Percentiles rank a stretch among this genome's conserved stretches.
phyloP scores from a whole-genome alignment of 2,329 filamentous ascomycete genomes.

The Colletotrichum nymphaeae region DNA sequence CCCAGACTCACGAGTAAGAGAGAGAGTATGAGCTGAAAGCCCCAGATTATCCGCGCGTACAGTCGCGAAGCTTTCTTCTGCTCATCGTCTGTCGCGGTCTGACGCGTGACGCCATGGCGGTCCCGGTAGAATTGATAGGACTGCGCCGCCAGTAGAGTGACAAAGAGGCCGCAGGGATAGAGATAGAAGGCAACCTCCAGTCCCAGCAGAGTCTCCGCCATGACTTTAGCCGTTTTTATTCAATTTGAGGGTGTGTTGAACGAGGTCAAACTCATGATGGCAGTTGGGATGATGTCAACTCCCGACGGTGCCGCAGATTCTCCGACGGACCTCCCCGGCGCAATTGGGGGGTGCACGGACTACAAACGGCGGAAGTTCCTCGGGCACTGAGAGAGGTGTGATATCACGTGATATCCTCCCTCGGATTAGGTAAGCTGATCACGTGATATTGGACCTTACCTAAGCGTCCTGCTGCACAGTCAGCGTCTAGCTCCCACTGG shows the following conservation, averaged over 20 bases:
- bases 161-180: slow-evolving; percentile 53
- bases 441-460: no score
- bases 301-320: slow-evolving; percentile 8
- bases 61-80: slow-evolving; percentile 42
- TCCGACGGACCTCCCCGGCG: slow-evolving; percentile 11
- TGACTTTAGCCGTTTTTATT: slow-evolving; percentile 34
- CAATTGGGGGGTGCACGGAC: background rate
- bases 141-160: slow-evolving; percentile 49
- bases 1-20: slow-evolving; percentile 39
- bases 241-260: slow-evolving; percentile 9
- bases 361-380: background rate
- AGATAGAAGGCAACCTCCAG: slow-evolving; percentile 53
- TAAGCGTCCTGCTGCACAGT: background rate
- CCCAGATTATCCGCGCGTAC: slow-evolving; percentile 49
- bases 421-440: no score
- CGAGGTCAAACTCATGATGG: background rate
- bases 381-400: background rate
- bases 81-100: slow-evolving; percentile 40
- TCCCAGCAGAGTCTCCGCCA: slow-evolving; percentile 49
- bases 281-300: slow-evolving; percentile 15
- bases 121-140: slow-evolving; percentile 50
- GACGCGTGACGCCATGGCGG: slow-evolving; percentile 42
- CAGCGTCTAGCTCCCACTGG: background rate
- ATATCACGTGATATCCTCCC: background rate
- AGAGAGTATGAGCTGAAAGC: slow-evolving; percentile 47